These are phyloP conservation scores for Suillus paluster DNA, from an alignment of 768 basidiomycete species.

Conservation along the genomic window DNA sequence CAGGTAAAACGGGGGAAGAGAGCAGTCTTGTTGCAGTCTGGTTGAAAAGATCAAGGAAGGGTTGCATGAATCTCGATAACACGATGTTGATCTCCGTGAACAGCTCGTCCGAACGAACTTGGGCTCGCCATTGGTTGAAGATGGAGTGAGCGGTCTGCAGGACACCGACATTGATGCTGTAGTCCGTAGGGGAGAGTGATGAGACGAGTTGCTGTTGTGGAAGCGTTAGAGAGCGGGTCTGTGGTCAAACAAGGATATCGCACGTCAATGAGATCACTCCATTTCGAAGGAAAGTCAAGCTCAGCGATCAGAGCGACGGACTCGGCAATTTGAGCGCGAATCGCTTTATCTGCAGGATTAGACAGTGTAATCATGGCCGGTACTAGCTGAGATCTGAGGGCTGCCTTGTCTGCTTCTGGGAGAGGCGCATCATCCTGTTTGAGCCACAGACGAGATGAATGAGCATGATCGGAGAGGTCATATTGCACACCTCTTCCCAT, in stretches of 20 bases:
- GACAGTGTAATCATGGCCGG: conserved; percentile 92
- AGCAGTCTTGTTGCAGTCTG: conserved; percentile 62
- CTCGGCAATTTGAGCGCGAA: conserved; percentile 90
- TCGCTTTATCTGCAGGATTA: conserved; percentile 66
- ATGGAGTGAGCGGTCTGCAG: conserved; percentile 96
- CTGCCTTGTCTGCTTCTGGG: conserved; percentile 68
- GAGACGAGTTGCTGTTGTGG: conserved; percentile 78
- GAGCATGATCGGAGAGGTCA: background rate
- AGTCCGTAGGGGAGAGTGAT: conserved; percentile 81
- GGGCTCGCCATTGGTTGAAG: conserved; percentile 91
- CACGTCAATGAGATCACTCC: conserved; percentile 91
- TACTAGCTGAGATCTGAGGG: conserved; percentile 78
- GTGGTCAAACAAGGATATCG: conserved; percentile 35
- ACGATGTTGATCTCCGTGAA: conserved; percentile 93
- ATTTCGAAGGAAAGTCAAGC: conserved; percentile 87
- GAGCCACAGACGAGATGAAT: conserved; percentile 5
- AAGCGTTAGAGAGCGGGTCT: conserved; percentile 2
- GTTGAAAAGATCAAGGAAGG: conserved; percentile 85
- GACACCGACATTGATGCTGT: conserved; percentile 86
- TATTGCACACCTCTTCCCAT: conserved; percentile 80
- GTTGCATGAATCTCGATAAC: conserved; percentile 77
- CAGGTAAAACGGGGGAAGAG: conserved; percentile 37
- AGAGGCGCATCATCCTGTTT: conserved; percentile 75
- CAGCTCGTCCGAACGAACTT: conserved; percentile 84
- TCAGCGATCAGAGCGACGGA: conserved; percentile 90